Evolutionary conservation across 1,284 basidiomycete species (phyloP).

Genomic region (Pseudozyma flocculosa): DNA sequence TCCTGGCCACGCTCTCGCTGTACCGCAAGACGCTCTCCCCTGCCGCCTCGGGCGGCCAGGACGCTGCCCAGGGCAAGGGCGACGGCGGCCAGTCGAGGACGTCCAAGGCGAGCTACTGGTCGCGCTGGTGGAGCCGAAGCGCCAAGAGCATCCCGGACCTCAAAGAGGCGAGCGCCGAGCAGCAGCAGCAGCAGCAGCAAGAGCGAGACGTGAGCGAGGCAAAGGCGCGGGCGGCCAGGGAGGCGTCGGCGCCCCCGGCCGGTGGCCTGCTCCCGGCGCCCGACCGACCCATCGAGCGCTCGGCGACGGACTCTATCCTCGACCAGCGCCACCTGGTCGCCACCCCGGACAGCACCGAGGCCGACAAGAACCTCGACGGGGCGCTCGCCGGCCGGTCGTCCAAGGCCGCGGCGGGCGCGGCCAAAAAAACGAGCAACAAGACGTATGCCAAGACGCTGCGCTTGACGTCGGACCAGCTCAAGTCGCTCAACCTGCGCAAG

Average conservation of each 20-base stretch:
- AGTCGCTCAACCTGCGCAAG: slow-evolving; percentile 72
- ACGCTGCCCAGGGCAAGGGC: slow-evolving; percentile 56
- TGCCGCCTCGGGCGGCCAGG: slow-evolving; percentile 9
- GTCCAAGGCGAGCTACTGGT: slow-evolving; percentile 38
- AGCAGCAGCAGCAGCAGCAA: slow-evolving; percentile 1
- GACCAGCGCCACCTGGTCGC: slow-evolving; percentile 1
- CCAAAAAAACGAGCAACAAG: slow-evolving; percentile 59
- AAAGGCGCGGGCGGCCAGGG: too few relatives aligned
- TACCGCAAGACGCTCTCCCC: slow-evolving; percentile 38
- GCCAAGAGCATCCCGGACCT: slow-evolving; percentile 32
- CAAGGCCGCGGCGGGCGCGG: too few relatives aligned
- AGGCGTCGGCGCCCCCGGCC: not conserved
- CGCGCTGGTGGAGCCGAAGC: slow-evolving; percentile 49
- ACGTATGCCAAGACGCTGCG: slow-evolving; percentile 89
- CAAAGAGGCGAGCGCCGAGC: slow-evolving; percentile 10
- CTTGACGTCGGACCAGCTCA: slow-evolving; percentile 76
- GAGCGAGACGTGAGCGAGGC: too few relatives aligned
- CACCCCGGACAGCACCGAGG: too few relatives aligned
- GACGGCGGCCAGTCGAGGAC: slow-evolving; percentile 20
- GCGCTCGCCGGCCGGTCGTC: too few relatives aligned
- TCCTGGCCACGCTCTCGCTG: slow-evolving; percentile 61
- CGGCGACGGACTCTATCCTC: slow-evolving; percentile 35
- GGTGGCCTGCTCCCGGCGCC: not conserved
- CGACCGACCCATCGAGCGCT: slow-evolving; percentile 15
- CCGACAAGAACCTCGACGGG: too few relatives aligned